Evolutionary conservation across 352 stramenopile species (phyloP).

Genomic region (Phytopythium boreale): DNA sequence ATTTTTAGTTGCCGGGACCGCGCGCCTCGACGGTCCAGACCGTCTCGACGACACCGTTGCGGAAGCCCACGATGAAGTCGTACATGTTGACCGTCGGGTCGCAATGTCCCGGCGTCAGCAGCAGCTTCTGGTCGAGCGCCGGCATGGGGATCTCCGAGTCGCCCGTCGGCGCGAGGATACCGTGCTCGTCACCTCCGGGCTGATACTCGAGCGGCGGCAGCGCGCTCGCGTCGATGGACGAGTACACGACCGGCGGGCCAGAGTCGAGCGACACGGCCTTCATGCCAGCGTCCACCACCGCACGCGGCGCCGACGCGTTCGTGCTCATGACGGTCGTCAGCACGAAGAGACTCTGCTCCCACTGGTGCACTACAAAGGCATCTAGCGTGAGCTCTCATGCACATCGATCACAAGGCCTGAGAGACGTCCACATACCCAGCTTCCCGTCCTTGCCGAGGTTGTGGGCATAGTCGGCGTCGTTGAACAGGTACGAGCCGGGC

Average conservation of each 20-base stretch:
- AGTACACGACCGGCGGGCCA: constrained; percentile 49
- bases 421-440: constrained; percentile 4
- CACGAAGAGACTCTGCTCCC: constrained; percentile 68
- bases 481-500: constrained; percentile 76
- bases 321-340: constrained; percentile 68
- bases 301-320: constrained; percentile 34
- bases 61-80: constrained; percentile 65
- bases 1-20: constrained; percentile 52
- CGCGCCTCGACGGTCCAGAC: constrained; percentile 57
- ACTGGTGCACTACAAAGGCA: constrained; percentile 27
- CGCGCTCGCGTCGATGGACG: constrained; percentile 29
- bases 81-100: constrained; percentile 81
- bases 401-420: not conserved
- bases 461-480: constrained; percentile 65
- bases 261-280: constrained; percentile 74
- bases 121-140: constrained; percentile 44
- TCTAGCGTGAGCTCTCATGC: not conserved
- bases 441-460: constrained; percentile 45
- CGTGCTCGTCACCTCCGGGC: constrained; percentile 62
- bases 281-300: constrained; percentile 70
- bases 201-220: constrained; percentile 51
- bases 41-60: constrained; percentile 41
- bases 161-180: constrained; percentile 39
- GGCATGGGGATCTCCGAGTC: constrained; percentile 35
- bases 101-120: constrained; percentile 65